Base-by-base conservation (phyloP, 108 stramenopile species). In the Nannochloropsis salina region DNA sequence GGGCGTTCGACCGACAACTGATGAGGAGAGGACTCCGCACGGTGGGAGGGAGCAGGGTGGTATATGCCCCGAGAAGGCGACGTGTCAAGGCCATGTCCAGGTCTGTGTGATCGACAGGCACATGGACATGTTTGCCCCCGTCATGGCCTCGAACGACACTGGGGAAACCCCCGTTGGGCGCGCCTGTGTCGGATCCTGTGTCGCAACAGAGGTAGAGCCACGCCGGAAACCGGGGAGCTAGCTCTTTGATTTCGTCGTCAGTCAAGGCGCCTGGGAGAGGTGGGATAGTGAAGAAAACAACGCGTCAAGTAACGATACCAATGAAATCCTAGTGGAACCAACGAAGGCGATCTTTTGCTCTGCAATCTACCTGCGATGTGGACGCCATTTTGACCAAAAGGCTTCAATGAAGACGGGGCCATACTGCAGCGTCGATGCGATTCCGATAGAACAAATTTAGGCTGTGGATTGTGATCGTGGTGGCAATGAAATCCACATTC, bases 161-260 rank as follows among this genome's bases (percentile, higher is more conserved):
- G 2, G 61, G 61, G 0, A 74, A 74, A n/a, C 61, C 61, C 61
- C 61, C 61, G 1, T 31, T 31, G 61, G 61, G 61, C 4, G n/a
- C 61, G 61, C 61, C 61, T 15, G 20, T 74, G 61, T 74, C 61
- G n/a, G 61, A n/a, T 6, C 61, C 61, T n/a, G 61, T 6, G n/a
- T 74, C 61, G 8, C 20, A n/a, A n/a, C 61, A 74, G 61, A 74
- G 61, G 61, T 74, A 74, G n/a, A 74, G 61, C 61, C 61, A 74
- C 5, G 6, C 61, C 4, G 61, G n/a, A n/a, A 74, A 74, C 20
- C 61, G 61, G 20, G 61, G 61, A n/a, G n/a, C 61, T 15, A 74
- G 61, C 61, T 74, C 61, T 74, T 74, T 15, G n/a, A 74, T 74
- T 15, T 74, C 61, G 61, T 15, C 61, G 15, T 74, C 61, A n/a